Base-by-base conservation (phyloP, 2,329 filamentous ascomycete genomes). In the Fusarium bulbicola region DNA sequence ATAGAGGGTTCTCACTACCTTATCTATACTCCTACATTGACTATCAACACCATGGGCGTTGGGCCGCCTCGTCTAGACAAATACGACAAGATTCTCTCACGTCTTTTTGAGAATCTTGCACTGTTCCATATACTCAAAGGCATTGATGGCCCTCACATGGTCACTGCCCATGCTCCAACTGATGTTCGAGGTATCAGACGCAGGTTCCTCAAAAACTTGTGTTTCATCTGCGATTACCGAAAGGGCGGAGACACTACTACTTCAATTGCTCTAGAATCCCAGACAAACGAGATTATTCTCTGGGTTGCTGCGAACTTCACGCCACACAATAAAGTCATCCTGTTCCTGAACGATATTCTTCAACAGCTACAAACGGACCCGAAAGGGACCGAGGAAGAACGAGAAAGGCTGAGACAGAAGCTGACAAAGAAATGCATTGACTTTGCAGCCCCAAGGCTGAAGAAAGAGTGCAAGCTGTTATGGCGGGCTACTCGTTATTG, bases 161-260 rank as follows among this genome's bases (percentile, higher is more conserved):
- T 63, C 26, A 50, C n/a, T 9, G 26, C 30, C 14, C 30, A 65
- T 45, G 34, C 40, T 20, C 50, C 57, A 4, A 42, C 62, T 7
- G 59, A 42, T 24, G 12, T 66, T n/a, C 52, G 59, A 15, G 62
- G 62, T 20, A 54, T 47, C 11, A 46, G 73, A 12, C 74, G 72
- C 8, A 70, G 79, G 5, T 83, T 87, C 32, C 76, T 85, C 1
- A 77, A 80, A 8, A 81, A 82, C 34, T 73, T 87, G 4, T 80
- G 84, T 14, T 86, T 83, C 70, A 70, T 88, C 12, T 86, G 85
- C 67, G 86, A 87, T 61, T 82, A 82, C 53, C 69, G 78, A 1
- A 87, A 86, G 68, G 86, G 86, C 1, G 86, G 86, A 6, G 70
- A 78, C 6, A 82, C 82, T 1, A 84, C 82, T n/a, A 83, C 86